phyloP scores from a whole-genome alignment of 768 basidiomycete genomes.

The Termitomyces sp. region DNA sequence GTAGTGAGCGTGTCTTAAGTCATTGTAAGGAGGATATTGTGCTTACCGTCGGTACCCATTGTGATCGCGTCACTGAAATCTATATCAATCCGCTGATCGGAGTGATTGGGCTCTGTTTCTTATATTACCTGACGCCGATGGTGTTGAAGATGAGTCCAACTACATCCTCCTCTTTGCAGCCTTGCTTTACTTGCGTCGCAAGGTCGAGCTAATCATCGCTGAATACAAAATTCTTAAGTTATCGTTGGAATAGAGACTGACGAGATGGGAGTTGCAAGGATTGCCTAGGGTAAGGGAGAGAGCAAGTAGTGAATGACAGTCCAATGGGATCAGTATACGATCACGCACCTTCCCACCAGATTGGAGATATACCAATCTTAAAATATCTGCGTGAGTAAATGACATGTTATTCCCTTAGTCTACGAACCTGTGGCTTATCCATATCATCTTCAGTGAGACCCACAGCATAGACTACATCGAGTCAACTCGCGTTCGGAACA shows the following conservation, averaged over 20 bases:
- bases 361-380: conserved; percentile 81
- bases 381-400: conserved; percentile 5
- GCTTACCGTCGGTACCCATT: conserved; percentile 79
- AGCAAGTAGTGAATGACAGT: neutral
- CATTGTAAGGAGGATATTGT: neutral
- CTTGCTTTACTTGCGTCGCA: conserved; percentile 73
- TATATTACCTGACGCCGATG: conserved; percentile 67
- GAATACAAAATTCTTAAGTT: neutral
- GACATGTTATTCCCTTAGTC: neutral
- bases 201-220: conserved; percentile 55
- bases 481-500: neutral
- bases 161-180: conserved; percentile 74
- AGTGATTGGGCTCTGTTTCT: neutral
- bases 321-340: neutral
- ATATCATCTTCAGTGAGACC: conserved; percentile 77
- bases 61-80: conserved; percentile 71
- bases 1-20: neutral
- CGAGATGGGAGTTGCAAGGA: conserved; percentile 81
- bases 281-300: conserved; percentile 46
- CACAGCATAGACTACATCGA: conserved; percentile 61
- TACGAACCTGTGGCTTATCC: conserved; percentile 70
- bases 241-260: conserved; percentile 19
- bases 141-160: conserved; percentile 84
- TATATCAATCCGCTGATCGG: neutral
- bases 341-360: conserved; percentile 86